A percentile compares a stretch with the other conserved stretches of the same genome.
phyloP scores from a whole-genome alignment of 225 moss, liverwort and hornwort genomes.

The Climacium dendroides region DNA sequence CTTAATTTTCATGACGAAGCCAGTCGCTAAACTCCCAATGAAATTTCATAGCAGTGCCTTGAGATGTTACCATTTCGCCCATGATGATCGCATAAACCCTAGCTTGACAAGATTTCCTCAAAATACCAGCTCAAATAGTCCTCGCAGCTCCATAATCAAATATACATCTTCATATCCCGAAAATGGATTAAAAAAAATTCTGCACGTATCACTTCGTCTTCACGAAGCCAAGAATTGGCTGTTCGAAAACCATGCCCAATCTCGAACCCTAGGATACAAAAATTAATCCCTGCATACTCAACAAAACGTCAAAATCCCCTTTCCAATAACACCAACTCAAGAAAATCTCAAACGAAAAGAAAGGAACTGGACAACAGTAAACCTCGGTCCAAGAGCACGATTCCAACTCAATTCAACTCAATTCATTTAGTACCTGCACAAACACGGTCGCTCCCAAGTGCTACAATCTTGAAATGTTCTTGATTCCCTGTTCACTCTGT shows the following conservation, averaged over 20 bases:
- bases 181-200: not conserved
- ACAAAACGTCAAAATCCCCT: not conserved
- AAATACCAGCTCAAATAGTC: not conserved
- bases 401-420: not conserved
- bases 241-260: not conserved
- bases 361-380: not conserved
- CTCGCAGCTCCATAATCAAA: not conserved
- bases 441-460: not conserved
- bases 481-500: not conserved
- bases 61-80: constrained; percentile 19
- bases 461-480: not conserved
- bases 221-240: not conserved
- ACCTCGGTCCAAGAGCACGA: not conserved
- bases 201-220: not conserved
- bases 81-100: constrained; percentile 7
- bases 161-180: not conserved
- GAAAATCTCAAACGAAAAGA: not conserved
- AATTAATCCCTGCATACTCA: not conserved
- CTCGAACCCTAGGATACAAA: not conserved
- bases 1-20: not conserved
- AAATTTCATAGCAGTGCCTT: not conserved
- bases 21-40: not conserved
- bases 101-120: not conserved
- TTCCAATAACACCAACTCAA: not conserved
- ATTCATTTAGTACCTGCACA: not conserved